Evolutionary conservation across 768 basidiomycete genomes (phyloP), one percentile per base, ranked within the genome.

Genomic region (Boletus rubropictus): DNA sequence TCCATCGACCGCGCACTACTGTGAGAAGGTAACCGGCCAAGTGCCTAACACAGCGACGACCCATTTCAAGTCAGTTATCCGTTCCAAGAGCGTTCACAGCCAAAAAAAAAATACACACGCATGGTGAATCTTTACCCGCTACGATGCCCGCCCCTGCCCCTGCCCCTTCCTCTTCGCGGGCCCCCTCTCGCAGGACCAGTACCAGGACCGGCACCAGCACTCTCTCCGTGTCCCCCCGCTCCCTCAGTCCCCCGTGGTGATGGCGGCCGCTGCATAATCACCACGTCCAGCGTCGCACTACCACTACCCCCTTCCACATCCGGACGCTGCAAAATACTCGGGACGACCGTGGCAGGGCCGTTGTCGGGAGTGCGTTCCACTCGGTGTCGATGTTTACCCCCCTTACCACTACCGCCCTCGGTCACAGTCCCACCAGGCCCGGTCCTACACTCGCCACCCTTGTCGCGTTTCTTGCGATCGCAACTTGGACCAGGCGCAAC

Each of bases 391-490:
- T 56, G 61, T 44, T 49, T 64, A 3, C 51, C 54, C 2, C 25
- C 21, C 22, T 46, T 56, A 0, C 39, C 43, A 31, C 27, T n/a
- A 7, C 17, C 15, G 2, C 34, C 20, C 20, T 40, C 40, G 11
- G 27, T 24, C 5, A 9, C 27, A 41, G 39, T 15, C 12, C 27
- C n/a, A 20, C 35, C 41, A 20, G 41, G 15, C 11, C 21, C 24
- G 14, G 38, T 7, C 12, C 33, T 35, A 17, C 39, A 32, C 11
- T 61, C 59, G 32, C 58, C 63, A 7, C 64, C 64, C 50, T 57
- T 69, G 55, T 70, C 72, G 8, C 63, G 65, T 31, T 53, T 58
- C 57, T 67, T 72, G 17, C 68, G 61, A 21, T 72, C 67, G 28
- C 59, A 52, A 4, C 22, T 7, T 2, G 55, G 20, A 5, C 31